Conservation (phyloP, 441 rosid genomes). For the Hura crepitans region DNA sequence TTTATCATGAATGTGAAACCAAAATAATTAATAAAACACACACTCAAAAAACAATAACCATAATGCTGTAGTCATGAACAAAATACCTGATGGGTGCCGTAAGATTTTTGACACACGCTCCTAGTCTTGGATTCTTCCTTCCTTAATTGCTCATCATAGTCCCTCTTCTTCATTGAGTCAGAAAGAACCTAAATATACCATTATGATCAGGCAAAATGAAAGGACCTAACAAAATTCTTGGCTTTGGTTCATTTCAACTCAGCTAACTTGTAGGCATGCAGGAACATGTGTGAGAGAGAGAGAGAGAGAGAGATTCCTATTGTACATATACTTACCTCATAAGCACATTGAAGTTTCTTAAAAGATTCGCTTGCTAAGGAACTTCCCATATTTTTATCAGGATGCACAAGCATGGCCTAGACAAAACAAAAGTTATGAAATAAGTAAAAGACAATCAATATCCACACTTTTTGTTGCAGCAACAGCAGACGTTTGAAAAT, state of each 20-base stretch:
- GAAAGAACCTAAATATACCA: conserved; percentile 74
- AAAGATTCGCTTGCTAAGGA: conserved; percentile 93
- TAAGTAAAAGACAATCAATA: conserved; percentile 10
- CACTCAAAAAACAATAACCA: neutral
- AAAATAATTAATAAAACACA: neutral
- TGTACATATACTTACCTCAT: conserved; percentile 56
- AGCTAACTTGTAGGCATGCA: neutral
- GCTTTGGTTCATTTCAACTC: conserved; percentile 9
- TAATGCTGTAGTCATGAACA: conserved; percentile 1
- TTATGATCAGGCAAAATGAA: conserved; percentile 18
- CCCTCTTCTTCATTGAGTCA: conserved; percentile 78
- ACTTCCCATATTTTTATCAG: conserved; percentile 98
- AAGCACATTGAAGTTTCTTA: conserved; percentile 96
- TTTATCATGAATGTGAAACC: neutral
- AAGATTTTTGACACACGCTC: conserved; percentile 70
- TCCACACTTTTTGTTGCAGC: neutral
- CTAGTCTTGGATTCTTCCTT: conserved; percentile 75
- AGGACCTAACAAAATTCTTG: conserved; percentile 9
- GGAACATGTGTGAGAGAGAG: neutral
- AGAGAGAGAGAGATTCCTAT: neutral
- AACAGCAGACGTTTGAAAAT: neutral
- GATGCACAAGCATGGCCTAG: conserved; percentile 99
- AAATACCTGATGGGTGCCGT: conserved; percentile 55
- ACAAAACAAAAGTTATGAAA: conserved; percentile 20
- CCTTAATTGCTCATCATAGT: conserved; percentile 85